A percentile compares a stretch with the other conserved stretches of the same genome.
Conservation (phyloP, 495 filamentous ascomycete species). For the Schizothecium vesticola region DNA sequence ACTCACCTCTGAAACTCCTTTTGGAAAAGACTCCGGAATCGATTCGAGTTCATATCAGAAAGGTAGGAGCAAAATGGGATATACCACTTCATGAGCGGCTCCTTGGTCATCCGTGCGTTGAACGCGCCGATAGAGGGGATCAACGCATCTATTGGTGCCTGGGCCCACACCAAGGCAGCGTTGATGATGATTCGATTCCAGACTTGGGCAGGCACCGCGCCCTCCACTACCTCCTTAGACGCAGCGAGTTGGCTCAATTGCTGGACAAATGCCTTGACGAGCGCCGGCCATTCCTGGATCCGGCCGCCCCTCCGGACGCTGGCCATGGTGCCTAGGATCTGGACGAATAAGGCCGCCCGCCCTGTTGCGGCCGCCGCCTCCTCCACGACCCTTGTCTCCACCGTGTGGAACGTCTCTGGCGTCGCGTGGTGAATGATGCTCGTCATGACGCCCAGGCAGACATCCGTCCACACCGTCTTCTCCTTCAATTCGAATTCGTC, state of each 20-base stretch:
- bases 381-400: constrained; percentile 53
- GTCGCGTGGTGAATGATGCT: constrained; percentile 78
- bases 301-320: constrained; percentile 74
- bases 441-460: constrained; percentile 68
- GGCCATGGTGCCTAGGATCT: constrained; percentile 60
- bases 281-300: constrained; percentile 62
- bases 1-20: constrained; percentile 73
- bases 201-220: constrained; percentile 39
- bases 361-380: constrained; percentile 32
- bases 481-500: constrained; percentile 42
- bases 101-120: constrained; percentile 58
- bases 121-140: constrained; percentile 61
- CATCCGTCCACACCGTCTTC: constrained; percentile 49
- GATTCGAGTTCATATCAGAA: constrained; percentile 62
- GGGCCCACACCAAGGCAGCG: constrained; percentile 62
- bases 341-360: constrained; percentile 49
- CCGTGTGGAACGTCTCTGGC: constrained; percentile 57
- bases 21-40: constrained; percentile 70
- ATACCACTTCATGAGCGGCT: constrained; percentile 62
- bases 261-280: constrained; percentile 54
- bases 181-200: constrained; percentile 56
- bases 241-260: constrained; percentile 46
- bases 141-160: constrained; percentile 73
- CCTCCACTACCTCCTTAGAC: constrained; percentile 30
- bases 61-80: constrained; percentile 78